These are phyloP conservation scores for Nannochloropsis gaditana DNA, from an alignment of 108 stramenopile species.

Conservation along the genomic window DNA sequence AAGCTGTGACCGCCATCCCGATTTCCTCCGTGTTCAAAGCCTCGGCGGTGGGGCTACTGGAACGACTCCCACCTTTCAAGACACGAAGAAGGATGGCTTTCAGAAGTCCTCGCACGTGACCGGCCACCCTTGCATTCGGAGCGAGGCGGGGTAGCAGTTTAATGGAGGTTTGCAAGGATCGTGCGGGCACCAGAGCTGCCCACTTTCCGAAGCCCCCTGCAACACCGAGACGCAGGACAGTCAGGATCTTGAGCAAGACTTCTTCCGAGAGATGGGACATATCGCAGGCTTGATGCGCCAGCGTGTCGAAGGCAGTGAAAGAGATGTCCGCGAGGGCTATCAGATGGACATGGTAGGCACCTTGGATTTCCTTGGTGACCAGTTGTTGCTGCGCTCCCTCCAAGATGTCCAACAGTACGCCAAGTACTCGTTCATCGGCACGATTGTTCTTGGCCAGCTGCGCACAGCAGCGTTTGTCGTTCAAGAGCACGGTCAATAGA, in stretches of 20 bases:
- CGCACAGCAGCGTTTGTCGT: conserved; percentile 7
- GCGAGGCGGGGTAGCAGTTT: not conserved
- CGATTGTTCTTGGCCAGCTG: not conserved
- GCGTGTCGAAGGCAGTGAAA: not conserved
- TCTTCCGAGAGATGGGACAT: not conserved
- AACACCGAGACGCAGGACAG: not conserved
- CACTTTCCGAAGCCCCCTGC: not conserved
- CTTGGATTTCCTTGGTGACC: not conserved
- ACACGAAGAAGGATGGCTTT: not conserved
- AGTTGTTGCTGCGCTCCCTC: conserved; percentile 15
- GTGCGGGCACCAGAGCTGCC: not conserved
- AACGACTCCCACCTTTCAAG: not conserved
- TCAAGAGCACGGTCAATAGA: conserved; percentile 11
- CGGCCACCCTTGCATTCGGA: not conserved
- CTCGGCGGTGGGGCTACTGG: not conserved
- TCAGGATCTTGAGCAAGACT: not conserved
- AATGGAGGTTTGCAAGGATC: not conserved
- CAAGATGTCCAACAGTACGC: not conserved
- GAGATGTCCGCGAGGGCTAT: not conserved
- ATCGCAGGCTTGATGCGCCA: conserved; percentile 5
- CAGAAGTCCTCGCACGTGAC: not conserved
- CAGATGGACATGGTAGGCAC: not conserved
- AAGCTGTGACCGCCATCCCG: not conserved
- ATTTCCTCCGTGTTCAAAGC: not conserved
- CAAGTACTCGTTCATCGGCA: not conserved